Base-by-base conservation (phyloP, 2,329 filamentous ascomycete species). In the Chrysosporium keratinophilum region DNA sequence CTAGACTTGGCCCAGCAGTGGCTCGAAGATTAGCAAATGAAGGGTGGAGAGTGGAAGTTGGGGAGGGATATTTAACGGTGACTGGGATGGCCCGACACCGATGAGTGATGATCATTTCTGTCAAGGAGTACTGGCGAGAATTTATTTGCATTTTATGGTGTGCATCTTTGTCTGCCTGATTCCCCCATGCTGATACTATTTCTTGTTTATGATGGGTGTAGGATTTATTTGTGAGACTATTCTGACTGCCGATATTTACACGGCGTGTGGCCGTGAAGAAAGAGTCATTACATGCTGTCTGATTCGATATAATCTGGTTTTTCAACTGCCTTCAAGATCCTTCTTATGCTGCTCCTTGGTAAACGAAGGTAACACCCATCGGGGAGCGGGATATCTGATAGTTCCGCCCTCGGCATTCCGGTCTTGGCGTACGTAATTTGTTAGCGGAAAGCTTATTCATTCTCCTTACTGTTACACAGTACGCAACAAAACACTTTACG, bases 11-110 rank as follows among this genome's bases (percentile, higher is more conserved):
- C 4, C 84, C 85, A 54, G 85, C 86, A 14, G 89, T 97, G n/a
- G 83, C 79, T 45, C 83, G 81, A 63, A 83, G 83, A 64, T 73
- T 97, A 41, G 76, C 83, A 39, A 77, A 80, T 43, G 87, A 91
- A 56, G 89, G 89, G 0, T 97, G 91, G 91, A 88, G 80, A 65
- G 74, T 93, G 34, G 80, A 88, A 65, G 77, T 85, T 43, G 78
- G 82, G 42, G 82, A 80, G 28, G 90, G 89, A 0, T 78, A 80
- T 37, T 78, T 91, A 63, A 71, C 83, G 48, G 80, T 96, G 14
- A 81, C 74, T 10, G 90, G 90, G 0, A 65, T 71, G 50, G 69
- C 65, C 48, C 63, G 64, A 42, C 64, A 58, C 34, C 58, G 57
- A 48, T 69, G 56, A 62, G 17, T 41, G 15, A 37, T 40, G 11